Percentiles rank a stretch among this genome's conserved stretches.
These are phyloP conservation scores for Candida morakotiae DNA, from an alignment of 805 yeast genomes.

Conservation along the genomic window DNA sequence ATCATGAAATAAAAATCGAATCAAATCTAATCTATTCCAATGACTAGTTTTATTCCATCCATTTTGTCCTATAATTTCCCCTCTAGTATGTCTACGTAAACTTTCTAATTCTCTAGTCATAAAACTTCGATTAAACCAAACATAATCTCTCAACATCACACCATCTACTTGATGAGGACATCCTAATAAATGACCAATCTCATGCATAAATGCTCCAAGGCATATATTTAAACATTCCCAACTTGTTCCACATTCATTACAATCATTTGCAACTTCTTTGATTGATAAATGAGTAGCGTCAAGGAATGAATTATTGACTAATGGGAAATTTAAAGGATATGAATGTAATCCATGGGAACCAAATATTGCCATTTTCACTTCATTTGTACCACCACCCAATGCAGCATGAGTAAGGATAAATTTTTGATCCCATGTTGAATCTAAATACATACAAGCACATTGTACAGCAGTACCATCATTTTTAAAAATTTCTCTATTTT, in stretches of 20 bases:
- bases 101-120: conserved; percentile 64
- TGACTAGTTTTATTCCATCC: conserved; percentile 61
- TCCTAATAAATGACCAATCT: conserved; percentile 86
- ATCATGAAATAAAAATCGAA: conserved; percentile 78
- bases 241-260: conserved; percentile 74
- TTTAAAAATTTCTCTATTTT: conserved; percentile 21
- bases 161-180: conserved; percentile 91
- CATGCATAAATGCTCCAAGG: conserved; percentile 92
- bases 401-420: conserved; percentile 88
- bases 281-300: conserved; percentile 66
- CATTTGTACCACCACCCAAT: conserved; percentile 78
- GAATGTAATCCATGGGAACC: conserved; percentile 91
- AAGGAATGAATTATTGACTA: conserved; percentile 59
- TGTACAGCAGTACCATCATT: conserved; percentile 54
- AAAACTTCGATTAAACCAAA: conserved; percentile 76
- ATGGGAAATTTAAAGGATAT: conserved; percentile 86
- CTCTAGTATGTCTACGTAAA: conserved; percentile 45
- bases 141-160: conserved; percentile 85
- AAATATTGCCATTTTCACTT: conserved; percentile 77
- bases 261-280: conserved; percentile 84
- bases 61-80: conserved; percentile 37
- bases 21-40: conserved; percentile 81
- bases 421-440: conserved; percentile 74
- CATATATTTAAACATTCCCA: conserved; percentile 91
- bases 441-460: conserved; percentile 83